phyloP scores from a whole-genome alignment of 1,284 basidiomycete genomes.

The Mixia osmundae region DNA sequence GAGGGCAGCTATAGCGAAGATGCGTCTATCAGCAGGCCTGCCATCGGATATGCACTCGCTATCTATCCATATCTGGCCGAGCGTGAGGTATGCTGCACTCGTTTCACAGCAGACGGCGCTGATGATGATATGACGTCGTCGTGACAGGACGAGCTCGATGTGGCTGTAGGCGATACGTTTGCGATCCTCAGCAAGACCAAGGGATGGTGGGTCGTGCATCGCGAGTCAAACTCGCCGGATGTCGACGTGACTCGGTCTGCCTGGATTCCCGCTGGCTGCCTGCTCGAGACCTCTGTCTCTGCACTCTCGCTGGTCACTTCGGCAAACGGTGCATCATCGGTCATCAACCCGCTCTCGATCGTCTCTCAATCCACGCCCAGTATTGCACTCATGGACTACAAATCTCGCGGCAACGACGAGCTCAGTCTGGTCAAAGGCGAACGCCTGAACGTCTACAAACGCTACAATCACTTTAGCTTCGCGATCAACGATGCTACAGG shows the following conservation, averaged over 20 bases:
- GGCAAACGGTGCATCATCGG: conserved; percentile 27
- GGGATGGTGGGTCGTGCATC: conserved; percentile 98
- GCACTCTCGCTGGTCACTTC: conserved; percentile 36
- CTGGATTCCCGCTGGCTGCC: conserved; percentile 38
- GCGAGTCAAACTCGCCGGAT: conserved; percentile 65
- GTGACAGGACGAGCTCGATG: conserved; percentile 68
- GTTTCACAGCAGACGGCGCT: not conserved
- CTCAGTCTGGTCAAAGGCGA: conserved; percentile 67
- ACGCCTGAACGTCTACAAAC: conserved; percentile 72
- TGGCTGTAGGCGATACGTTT: conserved; percentile 38
- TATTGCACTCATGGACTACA: conserved; percentile 81
- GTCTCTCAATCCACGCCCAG: conserved; percentile 85
- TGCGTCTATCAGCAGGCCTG: conserved; percentile 12
- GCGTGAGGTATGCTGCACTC: conserved; percentile 10
- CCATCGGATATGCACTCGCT: conserved; percentile 25
- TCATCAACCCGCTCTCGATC: conserved; percentile 65
- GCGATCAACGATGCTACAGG: conserved; percentile 9
- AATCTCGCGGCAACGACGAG: conserved; percentile 70
- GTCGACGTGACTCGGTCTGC: conserved; percentile 36
- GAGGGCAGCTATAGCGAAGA: no score
- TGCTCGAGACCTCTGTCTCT: conserved; percentile 49
- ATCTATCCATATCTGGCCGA: conserved; percentile 26
- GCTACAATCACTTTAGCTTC: conserved; percentile 50
- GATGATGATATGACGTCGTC: not conserved
- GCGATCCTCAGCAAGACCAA: conserved; percentile 31